phyloP scores from a whole-genome alignment of 441 rosid genomes.

The Manihot esculenta region DNA sequence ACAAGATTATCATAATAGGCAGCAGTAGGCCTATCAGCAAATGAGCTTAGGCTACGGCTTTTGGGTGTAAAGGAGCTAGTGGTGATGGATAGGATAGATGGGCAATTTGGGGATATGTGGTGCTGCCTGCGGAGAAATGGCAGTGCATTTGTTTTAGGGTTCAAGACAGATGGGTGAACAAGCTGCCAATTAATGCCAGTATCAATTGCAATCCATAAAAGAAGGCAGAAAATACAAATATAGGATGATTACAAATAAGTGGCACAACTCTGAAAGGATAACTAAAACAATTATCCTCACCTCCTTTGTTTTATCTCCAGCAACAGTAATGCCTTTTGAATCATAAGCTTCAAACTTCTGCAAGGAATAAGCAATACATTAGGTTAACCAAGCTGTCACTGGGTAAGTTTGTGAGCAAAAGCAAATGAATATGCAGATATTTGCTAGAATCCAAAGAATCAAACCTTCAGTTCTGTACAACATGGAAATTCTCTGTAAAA shows the following conservation, averaged over 20 bases:
- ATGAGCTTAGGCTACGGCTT: constrained; percentile 12
- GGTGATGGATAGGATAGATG: constrained; percentile 15
- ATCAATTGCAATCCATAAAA: constrained; percentile 13
- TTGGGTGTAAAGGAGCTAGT: constrained; percentile 26
- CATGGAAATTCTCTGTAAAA: not conserved
- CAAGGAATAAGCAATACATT: constrained; percentile 19
- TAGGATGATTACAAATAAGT: not conserved
- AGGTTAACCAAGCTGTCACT: constrained; percentile 14
- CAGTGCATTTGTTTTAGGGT: constrained; percentile 23
- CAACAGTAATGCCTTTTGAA: constrained; percentile 63
- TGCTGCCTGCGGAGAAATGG: constrained; percentile 27
- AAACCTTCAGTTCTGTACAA: not conserved
- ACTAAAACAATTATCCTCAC: constrained; percentile 29
- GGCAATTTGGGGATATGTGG: constrained; percentile 17
- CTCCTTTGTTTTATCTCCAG: constrained; percentile 87
- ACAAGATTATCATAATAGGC: constrained; percentile 57
- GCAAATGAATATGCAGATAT: not conserved
- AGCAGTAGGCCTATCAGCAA: constrained; percentile 44
- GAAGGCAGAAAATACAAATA: not conserved
- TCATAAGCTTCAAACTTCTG: constrained; percentile 97
- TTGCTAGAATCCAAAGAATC: not conserved
- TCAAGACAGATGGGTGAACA: constrained; percentile 5
- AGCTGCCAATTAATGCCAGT: constrained; percentile 15
- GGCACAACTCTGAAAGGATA: constrained; percentile 5
- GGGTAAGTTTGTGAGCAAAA: not conserved